These are phyloP conservation scores for Metschnikowia borealis DNA, from an alignment of 805 yeast genomes.

Conservation along the genomic window DNA sequence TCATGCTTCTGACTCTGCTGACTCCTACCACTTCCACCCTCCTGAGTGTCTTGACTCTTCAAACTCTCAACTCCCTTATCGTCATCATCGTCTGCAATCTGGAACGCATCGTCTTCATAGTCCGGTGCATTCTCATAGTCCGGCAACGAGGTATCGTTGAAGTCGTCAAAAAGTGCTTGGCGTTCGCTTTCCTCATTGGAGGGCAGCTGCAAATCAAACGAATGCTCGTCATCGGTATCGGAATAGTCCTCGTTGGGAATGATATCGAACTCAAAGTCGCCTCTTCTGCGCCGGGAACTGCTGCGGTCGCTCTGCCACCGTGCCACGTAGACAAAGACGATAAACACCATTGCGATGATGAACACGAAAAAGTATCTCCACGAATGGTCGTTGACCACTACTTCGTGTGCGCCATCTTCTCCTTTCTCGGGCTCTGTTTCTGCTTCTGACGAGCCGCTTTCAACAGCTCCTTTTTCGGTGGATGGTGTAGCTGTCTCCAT, in stretches of 20 bases:
- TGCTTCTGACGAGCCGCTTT: no score
- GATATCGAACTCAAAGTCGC: constrained; percentile 71
- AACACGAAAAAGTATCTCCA: constrained; percentile 61
- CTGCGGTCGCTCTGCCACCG: constrained; percentile 39
- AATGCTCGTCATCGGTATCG: constrained; percentile 35
- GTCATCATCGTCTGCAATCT: constrained; percentile 38
- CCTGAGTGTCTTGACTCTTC: no score
- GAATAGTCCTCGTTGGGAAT: constrained; percentile 61
- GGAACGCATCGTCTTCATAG: constrained; percentile 39
- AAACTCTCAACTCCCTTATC: neutral
- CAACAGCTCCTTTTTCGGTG: no score
- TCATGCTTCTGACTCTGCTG: no score
- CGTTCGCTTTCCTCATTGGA: constrained; percentile 32
- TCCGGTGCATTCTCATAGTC: constrained; percentile 31
- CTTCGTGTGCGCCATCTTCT: constrained; percentile 28
- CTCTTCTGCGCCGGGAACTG: constrained; percentile 52
- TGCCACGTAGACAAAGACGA: constrained; percentile 44
- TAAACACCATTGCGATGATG: constrained; percentile 52
- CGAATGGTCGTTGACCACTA: constrained; percentile 40
- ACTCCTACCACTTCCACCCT: no score
- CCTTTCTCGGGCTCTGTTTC: neutral
- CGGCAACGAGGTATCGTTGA: constrained; percentile 35
- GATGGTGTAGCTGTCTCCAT: no score
- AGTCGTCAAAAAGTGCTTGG: constrained; percentile 39
- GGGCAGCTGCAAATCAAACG: constrained; percentile 29